Conservation (phyloP, 2,329 filamentous ascomycete species). For the Fusarium nygamai region DNA sequence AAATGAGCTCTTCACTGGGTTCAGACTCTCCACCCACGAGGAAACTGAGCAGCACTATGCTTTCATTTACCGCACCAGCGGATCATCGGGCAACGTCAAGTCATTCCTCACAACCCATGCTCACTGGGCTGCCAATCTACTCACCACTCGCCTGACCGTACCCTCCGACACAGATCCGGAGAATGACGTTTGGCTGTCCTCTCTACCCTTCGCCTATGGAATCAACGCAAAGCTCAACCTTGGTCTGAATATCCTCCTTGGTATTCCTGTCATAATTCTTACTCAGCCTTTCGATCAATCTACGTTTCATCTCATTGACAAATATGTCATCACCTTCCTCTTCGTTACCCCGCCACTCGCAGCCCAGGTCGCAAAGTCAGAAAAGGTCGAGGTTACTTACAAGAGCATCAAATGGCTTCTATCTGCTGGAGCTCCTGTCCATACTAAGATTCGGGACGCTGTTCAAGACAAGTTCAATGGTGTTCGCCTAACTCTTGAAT, state of each 20-base stretch:
- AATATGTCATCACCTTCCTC: neutral
- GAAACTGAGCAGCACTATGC: neutral
- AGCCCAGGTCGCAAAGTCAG: neutral
- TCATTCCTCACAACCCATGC: neutral
- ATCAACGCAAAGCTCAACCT: neutral
- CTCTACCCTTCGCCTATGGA: neutral
- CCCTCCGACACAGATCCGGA: neutral
- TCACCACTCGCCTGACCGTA: neutral
- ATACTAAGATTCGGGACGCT: neutral
- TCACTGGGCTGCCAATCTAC: neutral
- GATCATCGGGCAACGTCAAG: neutral
- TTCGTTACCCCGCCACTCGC: neutral
- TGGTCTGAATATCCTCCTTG: neutral
- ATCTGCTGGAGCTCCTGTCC: neutral
- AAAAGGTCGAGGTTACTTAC: neutral
- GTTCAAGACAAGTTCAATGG: neutral
- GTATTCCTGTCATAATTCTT: neutral
- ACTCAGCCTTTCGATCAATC: neutral
- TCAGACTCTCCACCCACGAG: neutral
- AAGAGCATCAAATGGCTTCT: neutral
- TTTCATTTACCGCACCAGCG: neutral
- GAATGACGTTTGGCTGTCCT: neutral
- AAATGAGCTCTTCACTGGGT: neutral
- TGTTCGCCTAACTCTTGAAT: neutral
- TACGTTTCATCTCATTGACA: neutral